Conservation (phyloP, 192 early-diverging fungal genomes). For the Coemansia sp. region DNA sequence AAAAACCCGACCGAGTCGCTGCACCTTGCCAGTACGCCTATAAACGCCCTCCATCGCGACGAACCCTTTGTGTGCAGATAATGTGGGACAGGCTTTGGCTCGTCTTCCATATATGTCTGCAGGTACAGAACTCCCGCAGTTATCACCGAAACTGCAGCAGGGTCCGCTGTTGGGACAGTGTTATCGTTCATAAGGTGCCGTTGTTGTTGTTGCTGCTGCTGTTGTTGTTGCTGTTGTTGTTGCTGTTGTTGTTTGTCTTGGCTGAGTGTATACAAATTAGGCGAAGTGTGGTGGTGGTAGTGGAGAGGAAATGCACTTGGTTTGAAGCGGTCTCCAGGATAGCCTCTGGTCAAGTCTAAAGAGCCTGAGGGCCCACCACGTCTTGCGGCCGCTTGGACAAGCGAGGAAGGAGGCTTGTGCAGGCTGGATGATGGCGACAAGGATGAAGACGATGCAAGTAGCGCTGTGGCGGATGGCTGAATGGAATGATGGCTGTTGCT, state of each 20-base stretch:
- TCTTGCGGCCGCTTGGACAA: slow-evolving; percentile 35
- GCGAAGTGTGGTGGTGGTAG: neutral
- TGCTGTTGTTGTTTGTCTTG: neutral
- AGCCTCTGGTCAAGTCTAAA: neutral
- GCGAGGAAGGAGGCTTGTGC: slow-evolving; percentile 18
- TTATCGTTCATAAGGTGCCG: neutral
- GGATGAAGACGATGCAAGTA: neutral
- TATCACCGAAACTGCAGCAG: slow-evolving; percentile 23
- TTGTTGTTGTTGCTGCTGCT: neutral
- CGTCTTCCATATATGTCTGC: slow-evolving; percentile 19
- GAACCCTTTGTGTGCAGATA: slow-evolving; percentile 9
- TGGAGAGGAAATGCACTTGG: neutral
- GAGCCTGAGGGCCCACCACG: neutral
- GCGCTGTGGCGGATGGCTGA: neutral
- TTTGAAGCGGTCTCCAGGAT: neutral
- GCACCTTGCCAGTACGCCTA: slow-evolving; percentile 38
- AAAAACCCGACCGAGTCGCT: slow-evolving; percentile 30
- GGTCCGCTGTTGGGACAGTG: neutral
- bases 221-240: neutral
- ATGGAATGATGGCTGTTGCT: neutral
- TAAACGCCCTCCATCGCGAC: slow-evolving; percentile 35
- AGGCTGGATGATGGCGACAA: neutral
- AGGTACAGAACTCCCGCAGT: slow-evolving; percentile 32
- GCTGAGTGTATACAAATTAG: neutral
- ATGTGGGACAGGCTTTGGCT: slow-evolving; percentile 28